phyloP scores from a whole-genome alignment of 1,284 basidiomycete species.

The Polyporus tsugae region DNA sequence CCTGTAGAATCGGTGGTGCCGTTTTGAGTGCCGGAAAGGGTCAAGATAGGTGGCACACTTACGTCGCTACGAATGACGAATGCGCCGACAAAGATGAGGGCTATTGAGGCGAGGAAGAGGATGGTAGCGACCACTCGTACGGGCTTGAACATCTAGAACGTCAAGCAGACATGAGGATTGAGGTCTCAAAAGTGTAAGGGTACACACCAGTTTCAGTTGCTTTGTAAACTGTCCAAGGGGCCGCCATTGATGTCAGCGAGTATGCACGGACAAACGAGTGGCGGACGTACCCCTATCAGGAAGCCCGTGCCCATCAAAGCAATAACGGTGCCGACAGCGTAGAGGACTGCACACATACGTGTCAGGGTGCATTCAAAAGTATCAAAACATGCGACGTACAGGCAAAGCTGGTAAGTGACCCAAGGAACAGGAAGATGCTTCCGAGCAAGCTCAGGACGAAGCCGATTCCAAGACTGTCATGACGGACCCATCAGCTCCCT shows the following conservation, averaged over 20 bases:
- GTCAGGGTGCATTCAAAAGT: neutral
- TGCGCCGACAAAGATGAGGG: constrained; percentile 82
- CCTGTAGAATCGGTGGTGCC: constrained; percentile 35
- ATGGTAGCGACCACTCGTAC: constrained; percentile 87
- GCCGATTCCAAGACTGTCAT: constrained; percentile 68
- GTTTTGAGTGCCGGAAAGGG: neutral
- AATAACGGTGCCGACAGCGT: constrained; percentile 84
- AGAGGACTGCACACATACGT: constrained; percentile 65
- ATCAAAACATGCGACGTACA: constrained; percentile 54
- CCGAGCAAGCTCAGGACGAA: constrained; percentile 86
- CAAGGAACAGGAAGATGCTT: constrained; percentile 80
- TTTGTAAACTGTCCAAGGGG: constrained; percentile 65
- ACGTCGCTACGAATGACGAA: constrained; percentile 78
- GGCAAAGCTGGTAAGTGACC: constrained; percentile 78
- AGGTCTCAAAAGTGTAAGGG: constrained; percentile 1
- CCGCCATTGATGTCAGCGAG: constrained; percentile 7
- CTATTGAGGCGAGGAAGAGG: constrained; percentile 81
- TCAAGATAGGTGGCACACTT: constrained; percentile 40
- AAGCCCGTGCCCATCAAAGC: constrained; percentile 91
- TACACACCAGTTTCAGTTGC: constrained; percentile 78
- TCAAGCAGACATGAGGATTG: constrained; percentile 1
- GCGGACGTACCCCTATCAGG: constrained; percentile 76
- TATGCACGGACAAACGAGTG: too few relatives aligned
- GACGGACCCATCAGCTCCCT: neutral
- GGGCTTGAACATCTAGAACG: constrained; percentile 88